Evolutionary conservation across 495 filamentous ascomycete genomes (phyloP).

Genomic region (Extremus antarcticus): DNA sequence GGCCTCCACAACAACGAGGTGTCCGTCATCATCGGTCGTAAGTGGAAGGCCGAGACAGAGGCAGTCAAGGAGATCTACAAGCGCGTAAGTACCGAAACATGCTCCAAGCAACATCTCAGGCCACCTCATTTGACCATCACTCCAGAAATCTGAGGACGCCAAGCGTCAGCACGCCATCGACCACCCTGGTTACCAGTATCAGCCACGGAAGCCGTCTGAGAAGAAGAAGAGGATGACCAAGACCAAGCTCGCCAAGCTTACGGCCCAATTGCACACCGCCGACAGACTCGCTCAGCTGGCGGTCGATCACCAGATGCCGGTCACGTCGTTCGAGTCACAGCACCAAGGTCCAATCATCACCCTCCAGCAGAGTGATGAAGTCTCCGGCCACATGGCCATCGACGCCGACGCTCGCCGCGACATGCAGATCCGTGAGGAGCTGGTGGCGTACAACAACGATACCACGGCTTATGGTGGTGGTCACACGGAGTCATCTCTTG

Average conservation of each 20-base stretch:
- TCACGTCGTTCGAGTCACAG: background rate
- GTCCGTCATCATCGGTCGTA: slow-evolving; percentile 33
- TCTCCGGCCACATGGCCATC: background rate
- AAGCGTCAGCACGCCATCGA: slow-evolving; percentile 35
- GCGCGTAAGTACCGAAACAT: background rate
- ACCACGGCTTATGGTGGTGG: background rate
- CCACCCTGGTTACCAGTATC: slow-evolving; percentile 40
- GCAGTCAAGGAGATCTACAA: slow-evolving; percentile 30
- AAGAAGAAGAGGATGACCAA: slow-evolving; percentile 35
- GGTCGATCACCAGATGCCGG: background rate
- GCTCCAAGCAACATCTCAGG: background rate
- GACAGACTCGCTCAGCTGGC: background rate
- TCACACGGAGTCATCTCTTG: background rate
- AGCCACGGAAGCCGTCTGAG: slow-evolving; percentile 39
- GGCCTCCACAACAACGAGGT: slow-evolving; percentile 18
- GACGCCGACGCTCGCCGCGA: background rate
- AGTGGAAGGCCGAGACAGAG: slow-evolving; percentile 34
- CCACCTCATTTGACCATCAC: background rate
- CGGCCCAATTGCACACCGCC: background rate
- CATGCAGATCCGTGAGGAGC: background rate
- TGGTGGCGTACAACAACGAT: background rate
- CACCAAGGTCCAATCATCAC: background rate
- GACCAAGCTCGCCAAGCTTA: slow-evolving; percentile 18
- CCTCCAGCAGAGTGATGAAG: background rate
- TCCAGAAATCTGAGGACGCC: slow-evolving; percentile 26